Evolutionary conservation across 441 rosid genomes (phyloP), one percentile per base, ranked within the genome.

Genomic region (Pelargonium myrrhifolium): DNA sequence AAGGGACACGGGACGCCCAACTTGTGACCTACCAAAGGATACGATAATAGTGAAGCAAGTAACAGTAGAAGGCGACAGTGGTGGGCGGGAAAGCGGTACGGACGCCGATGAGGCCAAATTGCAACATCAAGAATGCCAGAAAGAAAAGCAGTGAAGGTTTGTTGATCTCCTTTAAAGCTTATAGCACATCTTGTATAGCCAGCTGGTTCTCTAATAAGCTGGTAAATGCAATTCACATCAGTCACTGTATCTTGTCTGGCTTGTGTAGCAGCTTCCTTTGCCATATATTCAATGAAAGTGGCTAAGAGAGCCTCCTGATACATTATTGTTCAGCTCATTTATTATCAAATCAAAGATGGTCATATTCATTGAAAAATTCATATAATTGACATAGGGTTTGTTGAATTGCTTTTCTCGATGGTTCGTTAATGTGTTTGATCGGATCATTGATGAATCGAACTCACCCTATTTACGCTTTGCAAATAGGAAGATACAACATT

Each of bases 1-100:
- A 72, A 84, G 68, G 71, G 84, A 70, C 12, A 21, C 70, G 6
- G 81, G 68, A 45, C 66, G 42, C 20, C 24, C 64, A 17, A 71
- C 17, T 64, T 39, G 42, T 0, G 65, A 72, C 42, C 66, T n/a
- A 31, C 53, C 55, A 3, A 80, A 69, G 18, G 62, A 73, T 8
- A 74, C 15, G 10, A 58, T 21, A 6, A 60, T 35, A 28, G 78
- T 77, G 70, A 81, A 75, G 74, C 64, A 53, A 43, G 74, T 10
- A 58, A 53, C 63, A 21, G 77, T 79, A 68, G 56, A 78, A 53
- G 77, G 70, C 18, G 76, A 64, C 3, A 42, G 69, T 8, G 45
- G 61, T 20, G 45, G n/a, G 35, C 24, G 0, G 55, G 69, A 65
- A 77, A 77, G 35, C 56, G 69, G 43, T 61, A 31, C 22, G 11